Percentiles rank a stretch among this genome's conserved stretches.
Evolutionary conservation across 2,329 filamentous ascomycete genomes (phyloP).

Genomic region (Stemphylium lycopersici): DNA sequence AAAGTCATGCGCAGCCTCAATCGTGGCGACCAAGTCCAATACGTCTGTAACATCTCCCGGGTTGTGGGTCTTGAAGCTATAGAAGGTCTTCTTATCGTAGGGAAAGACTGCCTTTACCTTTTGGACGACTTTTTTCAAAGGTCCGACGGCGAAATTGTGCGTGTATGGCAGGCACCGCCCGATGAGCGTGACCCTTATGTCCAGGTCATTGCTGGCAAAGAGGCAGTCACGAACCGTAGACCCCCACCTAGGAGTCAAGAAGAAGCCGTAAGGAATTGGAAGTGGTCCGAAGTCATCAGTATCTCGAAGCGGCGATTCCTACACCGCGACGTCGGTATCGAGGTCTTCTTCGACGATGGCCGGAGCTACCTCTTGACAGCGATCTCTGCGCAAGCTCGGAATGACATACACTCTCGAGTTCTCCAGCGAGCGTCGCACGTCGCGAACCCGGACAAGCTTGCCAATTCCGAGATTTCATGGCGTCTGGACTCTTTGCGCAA

Average conservation of each 20-base stretch:
- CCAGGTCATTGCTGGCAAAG: constrained; percentile 84
- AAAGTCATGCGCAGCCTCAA: constrained; percentile 96
- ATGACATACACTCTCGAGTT: constrained; percentile 81
- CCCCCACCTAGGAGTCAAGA: constrained; percentile 42
- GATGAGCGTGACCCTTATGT: constrained; percentile 96
- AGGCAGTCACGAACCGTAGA: constrained; percentile 61
- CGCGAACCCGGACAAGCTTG: constrained; percentile 69
- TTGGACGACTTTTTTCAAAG: constrained; percentile 97
- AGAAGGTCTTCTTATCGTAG: constrained; percentile 90
- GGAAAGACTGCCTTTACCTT: constrained; percentile 89
- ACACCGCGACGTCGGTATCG: constrained; percentile 94
- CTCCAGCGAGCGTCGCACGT: constrained; percentile 81
- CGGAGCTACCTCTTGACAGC: constrained; percentile 92
- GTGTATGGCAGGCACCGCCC: constrained; percentile 88
- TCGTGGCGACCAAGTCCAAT: constrained; percentile 87
- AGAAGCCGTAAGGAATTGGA: constrained; percentile 89
- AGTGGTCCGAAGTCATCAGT: constrained; percentile 91
- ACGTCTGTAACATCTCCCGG: constrained; percentile 92
- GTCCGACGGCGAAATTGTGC: constrained; percentile 93
- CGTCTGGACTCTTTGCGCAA: constrained; percentile 82
- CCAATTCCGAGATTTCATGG: constrained; percentile 88
- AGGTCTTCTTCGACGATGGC: constrained; percentile 96
- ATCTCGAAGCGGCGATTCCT: constrained; percentile 95
- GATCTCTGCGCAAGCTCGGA: constrained; percentile 72
- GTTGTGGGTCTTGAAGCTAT: constrained; percentile 92